Percentiles rank a stretch among this genome's conserved stretches.
phyloP scores from a whole-genome alignment of 192 early-diverging fungal species.

The Coemansia sp. region DNA sequence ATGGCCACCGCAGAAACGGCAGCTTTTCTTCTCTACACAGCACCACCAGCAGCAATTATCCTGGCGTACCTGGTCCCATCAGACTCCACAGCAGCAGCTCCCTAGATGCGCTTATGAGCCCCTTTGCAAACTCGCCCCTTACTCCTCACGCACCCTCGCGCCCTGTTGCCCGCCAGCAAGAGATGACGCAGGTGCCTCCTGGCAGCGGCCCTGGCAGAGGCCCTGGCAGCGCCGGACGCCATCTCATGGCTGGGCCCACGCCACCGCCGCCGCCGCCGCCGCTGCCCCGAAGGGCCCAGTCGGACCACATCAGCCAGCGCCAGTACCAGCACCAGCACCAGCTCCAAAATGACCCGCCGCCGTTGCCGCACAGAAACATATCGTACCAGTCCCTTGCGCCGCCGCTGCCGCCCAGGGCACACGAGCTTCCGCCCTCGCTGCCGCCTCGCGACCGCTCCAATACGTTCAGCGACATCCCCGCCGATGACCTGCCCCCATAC shows the following conservation, averaged over 20 bases:
- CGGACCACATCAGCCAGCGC: constrained; percentile 1
- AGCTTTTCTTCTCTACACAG: constrained; percentile 11
- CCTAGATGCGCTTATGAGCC: constrained; percentile 8
- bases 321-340: constrained; percentile 3
- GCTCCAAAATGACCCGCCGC: too few relatives aligned
- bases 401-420: constrained; percentile 7
- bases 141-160: neutral
- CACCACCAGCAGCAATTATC: neutral
- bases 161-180: neutral
- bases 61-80: neutral
- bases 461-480: constrained; percentile 39
- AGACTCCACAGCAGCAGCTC: constrained; percentile 10
- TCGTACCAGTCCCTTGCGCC: neutral
- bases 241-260: neutral
- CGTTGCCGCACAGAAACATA: neutral
- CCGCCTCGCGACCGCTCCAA: constrained; percentile 22
- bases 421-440: constrained; percentile 7
- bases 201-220: neutral
- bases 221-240: neutral
- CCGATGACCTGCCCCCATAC: constrained; percentile 47
- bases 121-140: neutral
- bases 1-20: neutral
- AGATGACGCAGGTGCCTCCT: constrained; percentile 1
- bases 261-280: neutral
- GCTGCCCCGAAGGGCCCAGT: constrained; percentile 2